Evolutionary conservation across 768 basidiomycete species (phyloP), one percentile per base, ranked within the genome.

Genomic region (Lactifluus piperatus): DNA sequence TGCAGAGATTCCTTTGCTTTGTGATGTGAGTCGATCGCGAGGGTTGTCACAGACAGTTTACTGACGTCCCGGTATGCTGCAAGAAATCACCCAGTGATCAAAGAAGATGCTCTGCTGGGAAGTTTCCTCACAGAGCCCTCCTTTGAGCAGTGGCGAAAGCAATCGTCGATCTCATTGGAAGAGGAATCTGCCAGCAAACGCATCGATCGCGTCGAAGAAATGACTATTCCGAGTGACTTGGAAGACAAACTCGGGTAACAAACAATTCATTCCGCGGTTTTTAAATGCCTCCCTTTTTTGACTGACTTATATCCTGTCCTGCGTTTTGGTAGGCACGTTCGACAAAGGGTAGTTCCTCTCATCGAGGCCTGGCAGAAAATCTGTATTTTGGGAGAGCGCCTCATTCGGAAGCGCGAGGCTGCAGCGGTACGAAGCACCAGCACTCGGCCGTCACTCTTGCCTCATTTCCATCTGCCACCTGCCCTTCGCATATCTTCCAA

Each of bases 321-420:
- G 30, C 52, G 18, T 9, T 20, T 36, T 14, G 34, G 34, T 68
- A 94, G 91, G 34, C 74, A 81, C 43, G 80, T 94, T n/a, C 84
- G 91, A 51, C 78, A 80, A 47, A 88, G 83, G 70, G 73, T 95
- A n/a, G 78, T 74, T 45, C 76, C 82, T 2, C 75, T 95, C 41
- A 88, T 97, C 58, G 92, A 92, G 59, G 85, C 90, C 61, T 97
- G 94, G 91, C 90, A 94, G 66, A 85, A 87, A 67, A 85, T 97
- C 68, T 91, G 90, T 70, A 74, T 90, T 56, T 79, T 93, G 55
- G 81, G 86, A 20, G 95, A 98, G 73, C 86, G 93, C 61, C 81
- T 91, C 63, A 81, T 95, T 55, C 91, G 86, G 72, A 83, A 94
- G 73, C 83, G 91, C 68, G 89, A 94, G 79, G 88, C 91, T 74